phyloP scores from a whole-genome alignment of 441 rosid species.

The Hypseocharis bilobata region DNA sequence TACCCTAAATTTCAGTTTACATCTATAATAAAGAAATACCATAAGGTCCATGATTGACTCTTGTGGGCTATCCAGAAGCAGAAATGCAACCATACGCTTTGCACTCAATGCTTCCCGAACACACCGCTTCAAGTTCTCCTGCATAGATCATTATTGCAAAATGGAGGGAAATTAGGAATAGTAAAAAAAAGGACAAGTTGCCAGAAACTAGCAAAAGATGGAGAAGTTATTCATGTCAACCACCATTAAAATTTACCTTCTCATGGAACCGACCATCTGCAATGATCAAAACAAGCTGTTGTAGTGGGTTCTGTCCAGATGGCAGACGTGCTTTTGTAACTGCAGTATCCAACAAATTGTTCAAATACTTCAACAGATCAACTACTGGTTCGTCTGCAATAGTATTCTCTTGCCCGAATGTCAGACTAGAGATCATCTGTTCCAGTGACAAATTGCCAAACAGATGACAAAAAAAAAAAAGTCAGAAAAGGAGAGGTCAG shows the following conservation, averaged over 20 bases:
- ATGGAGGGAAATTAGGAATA: not conserved
- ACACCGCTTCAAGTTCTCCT: constrained; percentile 59
- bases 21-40: constrained; percentile 31
- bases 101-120: constrained; percentile 66
- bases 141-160: constrained; percentile 12
- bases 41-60: constrained; percentile 60
- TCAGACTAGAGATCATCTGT: constrained; percentile 81
- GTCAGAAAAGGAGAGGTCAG: not conserved
- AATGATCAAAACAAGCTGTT: constrained; percentile 86
- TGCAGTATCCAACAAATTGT: constrained; percentile 58
- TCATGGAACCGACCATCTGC: constrained; percentile 93
- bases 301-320: constrained; percentile 82
- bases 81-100: constrained; percentile 91
- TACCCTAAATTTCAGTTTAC: not conserved
- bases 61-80: constrained; percentile 63
- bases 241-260: constrained; percentile 36
- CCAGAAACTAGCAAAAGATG: not conserved
- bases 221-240: not conserved
- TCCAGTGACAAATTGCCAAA: constrained; percentile 13
- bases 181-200: not conserved
- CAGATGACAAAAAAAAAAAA: not conserved
- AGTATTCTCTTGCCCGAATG: constrained; percentile 83
- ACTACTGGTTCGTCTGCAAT: constrained; percentile 72
- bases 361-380: constrained; percentile 61
- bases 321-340: constrained; percentile 65